phyloP scores from a whole-genome alignment of 169 alveolate genomes.

The Plasmodium relictum region DNA sequence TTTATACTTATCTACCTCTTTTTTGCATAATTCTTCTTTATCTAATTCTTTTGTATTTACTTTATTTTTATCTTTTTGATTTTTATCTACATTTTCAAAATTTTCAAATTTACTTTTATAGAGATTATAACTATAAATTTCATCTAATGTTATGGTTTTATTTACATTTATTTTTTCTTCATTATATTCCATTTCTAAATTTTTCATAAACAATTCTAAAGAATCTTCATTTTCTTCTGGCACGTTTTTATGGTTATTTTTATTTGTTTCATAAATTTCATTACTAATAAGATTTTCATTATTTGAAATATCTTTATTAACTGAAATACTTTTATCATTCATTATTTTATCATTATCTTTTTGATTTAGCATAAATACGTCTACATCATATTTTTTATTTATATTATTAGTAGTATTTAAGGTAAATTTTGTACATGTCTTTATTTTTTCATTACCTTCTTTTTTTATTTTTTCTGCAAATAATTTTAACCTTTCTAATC shows the following conservation, averaged over 20 bases:
- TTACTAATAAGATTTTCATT: background rate
- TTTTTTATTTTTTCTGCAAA: conserved; percentile 46
- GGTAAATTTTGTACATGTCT: conserved; percentile 28
- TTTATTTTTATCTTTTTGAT: background rate
- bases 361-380: background rate
- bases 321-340: background rate
- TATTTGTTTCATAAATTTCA: background rate
- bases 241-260: background rate
- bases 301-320: background rate
- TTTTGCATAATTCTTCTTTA: background rate
- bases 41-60: background rate
- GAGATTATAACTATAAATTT: conserved; percentile 32
- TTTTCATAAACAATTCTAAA: conserved; percentile 42
- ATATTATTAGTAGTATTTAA: conserved; percentile 6
- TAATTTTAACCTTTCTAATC: conserved; percentile 46
- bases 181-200: conserved; percentile 15
- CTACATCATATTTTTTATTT: background rate
- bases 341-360: background rate
- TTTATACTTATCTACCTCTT: too few species aligned
- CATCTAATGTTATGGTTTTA: conserved; percentile 48
- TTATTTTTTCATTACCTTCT: background rate
- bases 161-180: conserved; percentile 7
- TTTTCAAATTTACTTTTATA: conserved; percentile 29
- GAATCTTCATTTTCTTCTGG: conserved; percentile 18
- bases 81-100: background rate